These are phyloP conservation scores for Benincasa hispida DNA, from an alignment of 306 rosid genomes.

Conservation along the genomic window DNA sequence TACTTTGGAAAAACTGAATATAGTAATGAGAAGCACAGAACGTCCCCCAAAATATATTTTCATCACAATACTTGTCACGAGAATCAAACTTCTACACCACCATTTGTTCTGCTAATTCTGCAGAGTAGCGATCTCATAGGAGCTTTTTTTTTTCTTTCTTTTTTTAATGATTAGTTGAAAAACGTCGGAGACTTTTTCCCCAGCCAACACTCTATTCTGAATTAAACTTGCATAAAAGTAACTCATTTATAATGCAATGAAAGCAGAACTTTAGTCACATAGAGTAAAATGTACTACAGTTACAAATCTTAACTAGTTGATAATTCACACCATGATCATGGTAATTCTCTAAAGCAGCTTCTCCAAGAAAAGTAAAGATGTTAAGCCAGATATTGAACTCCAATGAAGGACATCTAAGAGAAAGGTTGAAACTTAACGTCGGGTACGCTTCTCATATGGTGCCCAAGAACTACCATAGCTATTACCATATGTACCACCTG, in stretches of 20 bases:
- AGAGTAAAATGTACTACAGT: constrained; percentile 4
- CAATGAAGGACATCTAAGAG: neutral
- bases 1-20: neutral
- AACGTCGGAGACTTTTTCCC: neutral
- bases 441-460: constrained; percentile 18
- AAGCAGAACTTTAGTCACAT: neutral
- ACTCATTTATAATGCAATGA: neutral
- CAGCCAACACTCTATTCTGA: neutral
- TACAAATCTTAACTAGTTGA: constrained; percentile 1
- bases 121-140: neutral
- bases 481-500: constrained; percentile 17
- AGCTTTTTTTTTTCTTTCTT: neutral
- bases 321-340: neutral
- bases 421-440: constrained; percentile 12
- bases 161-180: neutral
- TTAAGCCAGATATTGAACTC: constrained; percentile 2
- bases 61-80: neutral
- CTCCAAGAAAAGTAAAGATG: constrained; percentile 1
- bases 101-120: neutral
- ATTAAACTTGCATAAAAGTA: neutral
- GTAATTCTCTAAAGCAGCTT: neutral
- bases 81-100: neutral
- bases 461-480: constrained; percentile 21
- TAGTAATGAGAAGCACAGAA: neutral
- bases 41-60: neutral